A percentile compares a stretch with the other conserved stretches of the same genome.
Evolutionary conservation across 164 flowering plant species (phyloP).

Genomic region (Vitis labrusca): DNA sequence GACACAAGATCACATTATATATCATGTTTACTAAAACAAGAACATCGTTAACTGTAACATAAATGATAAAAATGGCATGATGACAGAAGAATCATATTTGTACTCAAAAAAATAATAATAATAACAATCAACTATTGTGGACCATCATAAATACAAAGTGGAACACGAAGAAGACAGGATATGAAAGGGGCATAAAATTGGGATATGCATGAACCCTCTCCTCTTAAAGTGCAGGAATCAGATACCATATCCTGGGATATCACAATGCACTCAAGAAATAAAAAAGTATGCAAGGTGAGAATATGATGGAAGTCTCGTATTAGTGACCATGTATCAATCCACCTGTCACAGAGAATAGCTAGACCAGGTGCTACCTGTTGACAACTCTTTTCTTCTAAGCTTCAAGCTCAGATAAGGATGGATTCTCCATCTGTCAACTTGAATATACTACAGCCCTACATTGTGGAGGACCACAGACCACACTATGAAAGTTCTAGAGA

Average conservation of each 20-base stretch:
- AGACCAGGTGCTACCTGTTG: slow-evolving; percentile 11
- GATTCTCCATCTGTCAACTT: slow-evolving; percentile 13
- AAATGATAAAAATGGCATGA: no score
- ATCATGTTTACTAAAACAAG: no score
- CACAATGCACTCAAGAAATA: slow-evolving; percentile 10
- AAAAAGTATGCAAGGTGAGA: slow-evolving; percentile 7
- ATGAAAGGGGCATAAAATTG: no score
- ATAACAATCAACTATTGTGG: no score
- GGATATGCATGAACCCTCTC: no score
- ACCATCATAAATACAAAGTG: background rate
- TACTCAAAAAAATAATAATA: no score
- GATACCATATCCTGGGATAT: slow-evolving; percentile 11
- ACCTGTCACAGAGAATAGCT: slow-evolving; percentile 26
- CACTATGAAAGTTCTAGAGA: background rate
- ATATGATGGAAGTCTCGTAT: background rate
- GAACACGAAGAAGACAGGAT: background rate
- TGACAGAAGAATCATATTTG: no score
- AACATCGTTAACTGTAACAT: no score
- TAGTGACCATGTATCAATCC: background rate
- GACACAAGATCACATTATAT: no score
- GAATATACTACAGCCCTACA: slow-evolving; percentile 15
- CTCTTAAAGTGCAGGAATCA: slow-evolving; percentile 13
- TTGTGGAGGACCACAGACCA: slow-evolving; percentile 14
- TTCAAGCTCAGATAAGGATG: slow-evolving; percentile 5
- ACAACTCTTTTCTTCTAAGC: slow-evolving; percentile 18